Conservation (phyloP, 2,329 filamentous ascomycete genomes). For the Cryphonectria radicalis region DNA sequence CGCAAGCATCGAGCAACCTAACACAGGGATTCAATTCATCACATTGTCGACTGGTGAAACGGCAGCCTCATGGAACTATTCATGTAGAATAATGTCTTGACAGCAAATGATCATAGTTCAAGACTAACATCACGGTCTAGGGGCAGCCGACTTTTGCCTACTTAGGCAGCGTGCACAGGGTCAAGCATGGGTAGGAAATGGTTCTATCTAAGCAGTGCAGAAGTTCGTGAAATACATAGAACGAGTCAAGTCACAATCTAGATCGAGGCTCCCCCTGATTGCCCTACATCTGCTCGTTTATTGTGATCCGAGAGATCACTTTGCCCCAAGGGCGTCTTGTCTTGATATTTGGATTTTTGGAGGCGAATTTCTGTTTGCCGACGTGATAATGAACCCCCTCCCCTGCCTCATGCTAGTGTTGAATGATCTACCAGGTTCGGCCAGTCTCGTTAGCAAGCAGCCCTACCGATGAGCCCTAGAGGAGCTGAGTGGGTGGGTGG, state of each 20-base stretch:
- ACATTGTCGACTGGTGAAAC: not conserved
- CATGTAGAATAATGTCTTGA: not conserved
- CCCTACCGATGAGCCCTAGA: not conserved
- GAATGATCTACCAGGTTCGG: not conserved
- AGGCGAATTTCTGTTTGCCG: not conserved
- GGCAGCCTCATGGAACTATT: not conserved
- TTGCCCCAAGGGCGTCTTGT: slow-evolving; percentile 8
- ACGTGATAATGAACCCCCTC: not conserved
- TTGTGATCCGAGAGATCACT: slow-evolving; percentile 18
- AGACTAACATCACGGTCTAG: not conserved
- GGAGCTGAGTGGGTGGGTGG: not conserved
- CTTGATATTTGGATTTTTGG: not conserved
- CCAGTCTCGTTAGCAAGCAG: not conserved
- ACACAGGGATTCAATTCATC: not conserved
- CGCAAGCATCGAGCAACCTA: not conserved
- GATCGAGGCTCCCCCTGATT: not conserved
- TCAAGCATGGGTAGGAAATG: not conserved
- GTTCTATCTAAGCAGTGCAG: not conserved
- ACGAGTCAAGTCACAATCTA: no score
- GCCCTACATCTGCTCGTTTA: not conserved
- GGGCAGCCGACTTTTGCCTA: not conserved
- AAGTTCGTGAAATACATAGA: not conserved
- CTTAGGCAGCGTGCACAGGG: not conserved
- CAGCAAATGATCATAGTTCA: not conserved
- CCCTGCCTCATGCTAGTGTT: not conserved